These are phyloP conservation scores for Herpetomonas samuelpessoai DNA, from an alignment of 208 protist genomes.

Conservation along the genomic window DNA sequence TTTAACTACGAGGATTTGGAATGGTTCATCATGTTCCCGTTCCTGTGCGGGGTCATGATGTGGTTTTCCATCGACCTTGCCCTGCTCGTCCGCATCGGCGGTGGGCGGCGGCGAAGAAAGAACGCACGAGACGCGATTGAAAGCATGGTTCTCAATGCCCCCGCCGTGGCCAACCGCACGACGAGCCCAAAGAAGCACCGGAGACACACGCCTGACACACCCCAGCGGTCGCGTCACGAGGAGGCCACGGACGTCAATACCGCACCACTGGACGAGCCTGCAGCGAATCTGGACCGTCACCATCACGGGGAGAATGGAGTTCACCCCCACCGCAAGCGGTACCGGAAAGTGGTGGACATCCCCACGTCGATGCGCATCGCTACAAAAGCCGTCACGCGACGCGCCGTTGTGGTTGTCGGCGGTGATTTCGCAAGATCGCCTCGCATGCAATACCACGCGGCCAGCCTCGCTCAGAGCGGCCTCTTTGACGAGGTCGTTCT, in stretches of 20 bases:
- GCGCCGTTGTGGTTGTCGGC: conserved; percentile 83
- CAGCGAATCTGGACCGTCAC: not conserved
- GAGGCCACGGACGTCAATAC: too few species aligned
- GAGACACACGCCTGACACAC: not conserved
- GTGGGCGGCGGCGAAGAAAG: conserved; percentile 42
- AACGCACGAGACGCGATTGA: conserved; percentile 43
- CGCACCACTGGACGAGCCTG: not conserved
- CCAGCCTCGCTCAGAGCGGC: conserved; percentile 61
- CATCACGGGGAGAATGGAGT: not conserved
- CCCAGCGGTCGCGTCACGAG: too few species aligned
- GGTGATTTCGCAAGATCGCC: conserved; percentile 88
- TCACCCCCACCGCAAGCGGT: not conserved
- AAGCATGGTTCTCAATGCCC: conserved; percentile 23
- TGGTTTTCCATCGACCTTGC: conserved; percentile 72
- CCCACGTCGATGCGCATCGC: conserved; percentile 35
- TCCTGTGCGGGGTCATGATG: conserved; percentile 41
- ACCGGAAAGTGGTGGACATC: conserved; percentile 22
- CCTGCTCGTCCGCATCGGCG: conserved; percentile 55
- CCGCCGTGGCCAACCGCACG: conserved; percentile 2
- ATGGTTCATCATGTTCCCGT: conserved; percentile 42
- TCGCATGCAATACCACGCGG: conserved; percentile 91
- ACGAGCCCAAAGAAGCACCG: not conserved
- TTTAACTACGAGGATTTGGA: conserved; percentile 11
- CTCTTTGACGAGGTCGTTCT: conserved; percentile 75
- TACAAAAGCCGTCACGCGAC: conserved; percentile 44